Conservation (phyloP, 2,329 filamentous ascomycete species). For the Beauveria varroae region DNA sequence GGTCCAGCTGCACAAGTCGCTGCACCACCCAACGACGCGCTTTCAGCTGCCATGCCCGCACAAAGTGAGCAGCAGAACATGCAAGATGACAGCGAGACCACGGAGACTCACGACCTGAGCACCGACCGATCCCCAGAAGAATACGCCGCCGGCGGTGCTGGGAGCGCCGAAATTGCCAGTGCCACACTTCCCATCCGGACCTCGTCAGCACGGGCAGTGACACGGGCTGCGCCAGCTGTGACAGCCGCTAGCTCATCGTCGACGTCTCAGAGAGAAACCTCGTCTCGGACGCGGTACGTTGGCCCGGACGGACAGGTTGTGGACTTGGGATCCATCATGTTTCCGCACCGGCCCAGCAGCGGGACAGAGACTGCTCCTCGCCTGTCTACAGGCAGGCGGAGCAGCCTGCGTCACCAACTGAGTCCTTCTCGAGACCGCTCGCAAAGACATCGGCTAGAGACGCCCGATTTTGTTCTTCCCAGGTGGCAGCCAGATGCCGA, state of each 20-base stretch:
- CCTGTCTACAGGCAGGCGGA: not conserved
- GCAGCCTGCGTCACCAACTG: not conserved
- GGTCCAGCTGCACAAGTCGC: not conserved
- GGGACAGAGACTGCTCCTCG: not conserved
- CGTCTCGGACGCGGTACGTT: not conserved
- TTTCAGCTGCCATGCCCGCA: conserved; percentile 9
- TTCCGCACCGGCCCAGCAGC: not conserved
- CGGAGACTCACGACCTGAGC: not conserved
- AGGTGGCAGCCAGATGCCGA: conserved; percentile 86
- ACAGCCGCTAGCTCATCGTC: not conserved
- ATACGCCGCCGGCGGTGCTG: not conserved
- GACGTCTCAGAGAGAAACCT: not conserved
- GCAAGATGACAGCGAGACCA: not conserved
- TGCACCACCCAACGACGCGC: conserved; percentile 21
- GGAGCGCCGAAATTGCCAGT: conserved; percentile 4
- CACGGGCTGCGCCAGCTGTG: not conserved
- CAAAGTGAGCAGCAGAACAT: not conserved
- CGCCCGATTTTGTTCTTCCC: conserved; percentile 52
- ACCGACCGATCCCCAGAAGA: not conserved
- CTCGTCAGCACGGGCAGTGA: conserved; percentile 11
- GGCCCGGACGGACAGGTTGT: not conserved
- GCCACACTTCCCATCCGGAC: conserved; percentile 13
- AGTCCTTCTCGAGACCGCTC: not conserved
- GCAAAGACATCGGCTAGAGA: not conserved
- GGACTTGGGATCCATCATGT: conserved; percentile 3